Conservation (phyloP, 192 early-diverging fungal species). For the Podila epigama region DNA sequence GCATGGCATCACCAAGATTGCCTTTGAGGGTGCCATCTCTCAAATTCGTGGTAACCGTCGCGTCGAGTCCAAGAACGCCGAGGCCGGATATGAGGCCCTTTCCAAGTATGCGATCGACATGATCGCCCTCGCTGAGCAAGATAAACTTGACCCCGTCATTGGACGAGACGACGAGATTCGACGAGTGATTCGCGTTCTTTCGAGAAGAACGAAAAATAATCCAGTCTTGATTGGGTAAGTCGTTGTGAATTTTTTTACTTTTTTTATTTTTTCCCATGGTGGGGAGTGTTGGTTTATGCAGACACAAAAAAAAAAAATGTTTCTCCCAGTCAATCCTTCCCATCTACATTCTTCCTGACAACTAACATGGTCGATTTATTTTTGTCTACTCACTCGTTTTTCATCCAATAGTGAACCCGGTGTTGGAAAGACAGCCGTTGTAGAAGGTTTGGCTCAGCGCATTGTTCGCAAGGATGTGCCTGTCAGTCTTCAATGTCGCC, state of each 20-base stretch:
- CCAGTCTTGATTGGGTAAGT: conserved; percentile 82
- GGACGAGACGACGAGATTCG: conserved; percentile 97
- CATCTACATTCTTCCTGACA: conserved; percentile 27
- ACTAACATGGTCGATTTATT: conserved; percentile 7
- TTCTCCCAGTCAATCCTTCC: too few species aligned
- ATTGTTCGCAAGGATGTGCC: conserved; percentile 96
- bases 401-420: conserved; percentile 70
- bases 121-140: conserved; percentile 78
- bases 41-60: conserved; percentile 80
- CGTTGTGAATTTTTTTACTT: not conserved
- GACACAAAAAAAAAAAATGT: not conserved
- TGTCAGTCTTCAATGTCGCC: conserved; percentile 74
- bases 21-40: conserved; percentile 77
- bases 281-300: conserved; percentile 61
- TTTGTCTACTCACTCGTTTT: conserved; percentile 46
- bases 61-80: conserved; percentile 88
- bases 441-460: conserved; percentile 94
- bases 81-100: conserved; percentile 90
- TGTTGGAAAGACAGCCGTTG: conserved; percentile 86
- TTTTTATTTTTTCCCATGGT: conserved; percentile 39
- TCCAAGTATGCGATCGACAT: conserved; percentile 95
- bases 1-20: conserved; percentile 72
- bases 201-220: conserved; percentile 90
- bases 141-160: conserved; percentile 97
- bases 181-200: conserved; percentile 92